Base-by-base conservation (phyloP, 345 rosid genomes). In the Corymbia maculata region DNA sequence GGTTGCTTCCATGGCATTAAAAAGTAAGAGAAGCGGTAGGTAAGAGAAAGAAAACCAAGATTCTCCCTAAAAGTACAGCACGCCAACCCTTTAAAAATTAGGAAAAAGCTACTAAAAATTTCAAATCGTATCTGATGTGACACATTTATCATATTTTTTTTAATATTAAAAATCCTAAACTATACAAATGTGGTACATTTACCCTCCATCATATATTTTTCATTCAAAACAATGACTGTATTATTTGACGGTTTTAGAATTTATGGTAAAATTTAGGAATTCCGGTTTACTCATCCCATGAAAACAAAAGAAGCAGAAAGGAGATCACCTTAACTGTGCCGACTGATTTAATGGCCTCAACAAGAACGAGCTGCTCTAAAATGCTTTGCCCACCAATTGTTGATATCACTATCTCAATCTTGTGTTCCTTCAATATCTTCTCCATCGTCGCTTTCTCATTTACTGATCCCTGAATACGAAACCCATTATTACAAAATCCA, bases 341-440 rank as follows among this genome's bases (percentile, higher is more conserved):
- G 22, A 89, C 95, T 4, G 92, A 88, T 86, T 93, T 93, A 47
- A 94, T 92, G 51, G 97, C 95, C 51, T 93, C 92, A 1, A 91
- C 87, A 2, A 95, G 89, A 52, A 66, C 12, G 84, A 92, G 88
- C 64, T 95, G 97, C 57, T 93, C 95, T 80, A 89, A 5, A 4
- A 94, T 5, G n/a, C 44, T 64, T 5, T 0, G 92, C 1, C 96
- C 97, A 21, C 97, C 95, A 0, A 93, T 85, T 1, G 93, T 91
- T 55, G 96, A 94, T 87, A 95, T 92, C 24, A 95, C 97, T 6
- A 91, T 86, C 13, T 95, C 97, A 79, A 95, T 95, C 89, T 90
- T 89, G 47, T 93, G 51, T 79, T 91, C 94, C 90, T 89, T 94
- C n/a, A 95, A 87, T 53, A 93, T 14, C 85, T 93, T 94, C 90